Evolutionary conservation across 352 stramenopile species (phyloP), one percentile per base, ranked within the genome.

Genomic region (Detonula confervacea): DNA sequence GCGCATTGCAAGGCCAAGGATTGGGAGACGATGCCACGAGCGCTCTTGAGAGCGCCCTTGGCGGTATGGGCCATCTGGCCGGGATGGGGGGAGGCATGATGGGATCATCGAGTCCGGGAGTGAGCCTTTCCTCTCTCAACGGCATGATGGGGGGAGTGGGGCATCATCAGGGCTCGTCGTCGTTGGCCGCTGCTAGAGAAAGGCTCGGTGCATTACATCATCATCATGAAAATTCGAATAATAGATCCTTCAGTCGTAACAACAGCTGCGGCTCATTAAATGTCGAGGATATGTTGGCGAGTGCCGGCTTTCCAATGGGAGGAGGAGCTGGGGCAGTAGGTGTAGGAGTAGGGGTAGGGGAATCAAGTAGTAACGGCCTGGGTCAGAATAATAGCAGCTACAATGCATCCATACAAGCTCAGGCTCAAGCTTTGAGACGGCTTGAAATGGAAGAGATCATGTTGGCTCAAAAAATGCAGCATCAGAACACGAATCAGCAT

Each of bases 391-490:
- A n/a, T n/a, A n/a, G n/a, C n/a, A n/a, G n/a, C n/a, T 27, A 22
- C 14, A 18, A 6, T 22, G 6, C 47, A 6, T 56, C 47, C 5
- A 56, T 56, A 22, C 47, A 56, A 27, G 47, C 14, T 9, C 47
- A 56, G 14, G 47, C 14, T 18, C n/a, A 22, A 22, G 37, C 60
- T n/a, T 39, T 67, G 20, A 16, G n/a, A 11, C 35, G 4, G 2
- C 35, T 56, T 5, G 60, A 68, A 24, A 56, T 68, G 37, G 37
- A 56, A 18, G 37, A 68, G 24, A 68, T 54, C n/a, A n/a, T n/a
- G 33, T 25, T 56, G 20, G 37, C 56, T 30, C 1, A 33, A 20
- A 11, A 61, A 16, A n/a, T n/a, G n/a, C n/a, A n/a, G n/a, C n/a
- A n/a, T n/a, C n/a, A n/a, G n/a, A n/a, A n/a, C n/a, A n/a, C n/a